Base-by-base conservation (phyloP, 192 early-diverging fungal species). In the Umbelopsis isabellina region DNA sequence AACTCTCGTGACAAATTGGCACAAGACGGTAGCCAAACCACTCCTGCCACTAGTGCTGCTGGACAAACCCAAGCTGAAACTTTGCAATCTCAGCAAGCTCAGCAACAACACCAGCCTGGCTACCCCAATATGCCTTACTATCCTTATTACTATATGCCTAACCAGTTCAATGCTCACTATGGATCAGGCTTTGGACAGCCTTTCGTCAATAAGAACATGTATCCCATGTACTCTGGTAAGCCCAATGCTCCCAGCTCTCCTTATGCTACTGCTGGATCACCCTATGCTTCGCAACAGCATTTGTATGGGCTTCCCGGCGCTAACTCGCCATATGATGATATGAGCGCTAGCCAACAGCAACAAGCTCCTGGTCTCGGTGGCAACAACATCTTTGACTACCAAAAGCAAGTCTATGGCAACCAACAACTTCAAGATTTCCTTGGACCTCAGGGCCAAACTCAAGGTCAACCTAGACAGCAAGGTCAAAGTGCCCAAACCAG, bases 121-220 rank as follows among this genome's bases (percentile, higher is more conserved):
- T 87, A 89, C 47, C 70, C 74, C 67, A 79, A 80, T 33, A 75
- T 91, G 77, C 93, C 91, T 4, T 95, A 93, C 83, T 92, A 89
- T 75, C 89, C 87, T 72, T 90, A 92, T 73, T 94, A 96, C 83
- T 88, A 92, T 80, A 86, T 87, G 58, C 86, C 87, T n/a, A 87
- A 88, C 80, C 91, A 94, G 80, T 95, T 88, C 85, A 90, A 86
- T 33, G 89, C 85, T 22, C 94, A 94, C 79, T 91, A 92, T 70
- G 89, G 89, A 75, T 91, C 90, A 2, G 85, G 85, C 8, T 97
- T 95, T 77, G 92, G 90, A n/a, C 94, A 95, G 77, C 94, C 91
- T 10, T 95, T 93, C 74, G 86, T 94, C 78, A 94, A 93, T 84
- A 95, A 97, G 86, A 87, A 82, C 45, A 89, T 94, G 85, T 97